Percentiles rank a stretch among this genome's conserved stretches.
These are phyloP conservation scores for Dendryphion nanum DNA, from an alignment of 2,329 filamentous ascomycete genomes.

Conservation along the genomic window DNA sequence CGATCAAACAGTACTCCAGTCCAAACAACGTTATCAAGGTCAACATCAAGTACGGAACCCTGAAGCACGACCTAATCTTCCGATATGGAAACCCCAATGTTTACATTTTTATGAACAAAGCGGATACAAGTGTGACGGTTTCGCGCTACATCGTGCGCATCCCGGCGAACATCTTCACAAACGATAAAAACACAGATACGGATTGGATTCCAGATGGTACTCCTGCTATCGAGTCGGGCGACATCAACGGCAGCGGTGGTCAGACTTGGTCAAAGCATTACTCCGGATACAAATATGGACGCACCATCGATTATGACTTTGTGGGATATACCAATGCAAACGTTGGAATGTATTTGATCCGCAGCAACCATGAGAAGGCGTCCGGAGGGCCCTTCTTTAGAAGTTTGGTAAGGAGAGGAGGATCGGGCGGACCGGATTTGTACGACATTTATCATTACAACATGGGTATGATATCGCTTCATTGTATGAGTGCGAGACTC, in stretches of 20 bases:
- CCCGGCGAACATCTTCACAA: constrained; percentile 22
- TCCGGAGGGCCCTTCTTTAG: no score
- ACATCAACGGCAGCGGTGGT: constrained; percentile 18
- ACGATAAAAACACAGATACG: constrained; percentile 33
- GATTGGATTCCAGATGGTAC: constrained; percentile 26
- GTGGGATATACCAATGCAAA: constrained; percentile 37
- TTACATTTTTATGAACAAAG: constrained; percentile 47
- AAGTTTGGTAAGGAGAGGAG: no score
- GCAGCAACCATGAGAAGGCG: constrained; percentile 44
- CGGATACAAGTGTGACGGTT: constrained; percentile 39
- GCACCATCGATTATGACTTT: constrained; percentile 41
- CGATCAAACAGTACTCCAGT: constrained; percentile 32
- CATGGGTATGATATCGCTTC: no score
- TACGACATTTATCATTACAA: no score
- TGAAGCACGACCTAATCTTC: constrained; percentile 62
- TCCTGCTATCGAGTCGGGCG: constrained; percentile 18
- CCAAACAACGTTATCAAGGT: constrained; percentile 52
- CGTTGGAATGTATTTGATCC: constrained; percentile 40
- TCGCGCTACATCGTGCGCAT: constrained; percentile 39
- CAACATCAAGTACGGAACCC: constrained; percentile 54
- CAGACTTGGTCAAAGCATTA: constrained; percentile 44
- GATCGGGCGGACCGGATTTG: no score
- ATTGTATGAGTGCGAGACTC: no score
- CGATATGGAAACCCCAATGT: constrained; percentile 58
- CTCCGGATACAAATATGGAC: constrained; percentile 40